phyloP scores from a whole-genome alignment of 78 protist species.

The Chrysochromulina tobinii region DNA sequence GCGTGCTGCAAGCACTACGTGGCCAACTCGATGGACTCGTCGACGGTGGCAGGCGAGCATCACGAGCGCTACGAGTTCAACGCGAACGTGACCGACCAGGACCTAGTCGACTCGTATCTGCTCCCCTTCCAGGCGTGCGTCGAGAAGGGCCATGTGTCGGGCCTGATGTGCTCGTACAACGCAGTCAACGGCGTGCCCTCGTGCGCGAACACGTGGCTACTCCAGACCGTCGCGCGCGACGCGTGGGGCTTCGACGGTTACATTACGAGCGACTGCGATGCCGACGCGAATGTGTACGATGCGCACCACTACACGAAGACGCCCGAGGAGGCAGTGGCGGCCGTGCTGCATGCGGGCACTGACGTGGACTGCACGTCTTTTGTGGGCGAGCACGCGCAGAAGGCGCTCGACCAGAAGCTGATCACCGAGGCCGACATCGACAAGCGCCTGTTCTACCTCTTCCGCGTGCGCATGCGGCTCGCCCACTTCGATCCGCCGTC shows the following conservation, averaged over 20 bases:
- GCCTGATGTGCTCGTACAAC: conserved; percentile 63
- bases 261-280: conserved; percentile 49
- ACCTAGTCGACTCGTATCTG: neutral
- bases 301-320: conserved; percentile 4
- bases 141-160: conserved; percentile 9
- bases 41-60: neutral
- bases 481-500: neutral
- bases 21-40: neutral
- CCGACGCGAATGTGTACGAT: conserved; percentile 18
- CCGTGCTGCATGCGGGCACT: conserved; percentile 5
- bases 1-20: conserved; percentile 47
- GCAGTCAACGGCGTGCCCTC: conserved; percentile 51
- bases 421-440: neutral
- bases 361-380: conserved; percentile 36
- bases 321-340: neutral
- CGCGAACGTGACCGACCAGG: neutral
- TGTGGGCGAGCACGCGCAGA: neutral
- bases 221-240: conserved; percentile 3
- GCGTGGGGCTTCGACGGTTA: conserved; percentile 58
- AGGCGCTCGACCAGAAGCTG: neutral
- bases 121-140: conserved; percentile 19
- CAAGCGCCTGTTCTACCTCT: neutral
- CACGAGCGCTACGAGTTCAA: neutral
- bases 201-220: conserved; percentile 40
- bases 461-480: neutral